Evolutionary conservation across 139 green algal species (phyloP).

Genomic region (Haematococcus sp.): DNA sequence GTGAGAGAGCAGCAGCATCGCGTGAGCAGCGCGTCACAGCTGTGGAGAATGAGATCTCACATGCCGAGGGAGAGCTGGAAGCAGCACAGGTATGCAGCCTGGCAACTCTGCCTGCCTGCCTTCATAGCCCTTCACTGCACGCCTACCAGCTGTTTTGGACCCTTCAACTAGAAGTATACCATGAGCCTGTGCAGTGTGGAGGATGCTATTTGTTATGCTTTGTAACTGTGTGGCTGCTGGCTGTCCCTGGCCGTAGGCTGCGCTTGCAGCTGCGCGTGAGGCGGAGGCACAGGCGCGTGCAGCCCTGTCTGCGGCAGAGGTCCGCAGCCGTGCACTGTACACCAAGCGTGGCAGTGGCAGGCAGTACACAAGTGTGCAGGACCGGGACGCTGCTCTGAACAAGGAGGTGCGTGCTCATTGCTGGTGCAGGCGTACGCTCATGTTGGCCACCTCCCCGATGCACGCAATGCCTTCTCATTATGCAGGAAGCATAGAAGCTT

Average conservation of each 20-base stretch:
- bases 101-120: not conserved
- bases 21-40: not conserved
- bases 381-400: slow-evolving; percentile 72
- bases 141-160: no score
- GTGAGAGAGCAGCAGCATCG: not conserved
- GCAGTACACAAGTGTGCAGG: slow-evolving; percentile 62
- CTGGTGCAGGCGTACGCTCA: no score
- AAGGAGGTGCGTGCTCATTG: slow-evolving; percentile 47
- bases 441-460: no score
- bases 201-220: no score
- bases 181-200: no score
- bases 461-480: no score
- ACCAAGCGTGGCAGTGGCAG: slow-evolving; percentile 68
- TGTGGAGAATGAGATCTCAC: slow-evolving; percentile 46
- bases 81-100: slow-evolving; percentile 13
- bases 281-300: not conserved
- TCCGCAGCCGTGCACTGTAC: slow-evolving; percentile 56
- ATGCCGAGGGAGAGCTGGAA: slow-evolving; percentile 24
- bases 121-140: not conserved
- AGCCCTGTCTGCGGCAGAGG: not conserved
- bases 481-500: no score
- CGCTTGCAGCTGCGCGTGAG: slow-evolving; percentile 15
- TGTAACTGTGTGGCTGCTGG: no score
- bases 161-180: no score
- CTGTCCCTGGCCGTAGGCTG: slow-evolving; percentile 30